Conservation (phyloP, 2,329 filamentous ascomycete genomes). For the Calonectria leucothoes region DNA sequence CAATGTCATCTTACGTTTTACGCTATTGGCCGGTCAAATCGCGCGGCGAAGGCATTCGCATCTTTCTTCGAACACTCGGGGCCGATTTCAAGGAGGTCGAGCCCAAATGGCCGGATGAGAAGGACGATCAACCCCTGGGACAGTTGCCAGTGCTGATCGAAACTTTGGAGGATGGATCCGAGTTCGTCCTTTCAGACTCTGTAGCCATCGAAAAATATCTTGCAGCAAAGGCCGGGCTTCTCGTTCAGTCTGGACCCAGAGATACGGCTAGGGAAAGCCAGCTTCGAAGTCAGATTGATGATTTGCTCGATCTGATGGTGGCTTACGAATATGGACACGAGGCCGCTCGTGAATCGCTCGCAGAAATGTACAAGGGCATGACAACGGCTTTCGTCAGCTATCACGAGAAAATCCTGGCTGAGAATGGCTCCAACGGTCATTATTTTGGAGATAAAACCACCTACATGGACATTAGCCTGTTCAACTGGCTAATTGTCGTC, state of each 20-base stretch:
- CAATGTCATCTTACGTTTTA: background rate
- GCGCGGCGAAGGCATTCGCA: background rate
- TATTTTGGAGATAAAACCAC: background rate
- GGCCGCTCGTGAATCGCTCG: background rate
- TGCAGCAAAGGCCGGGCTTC: background rate
- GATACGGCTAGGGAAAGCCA: background rate
- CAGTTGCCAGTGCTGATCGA: background rate
- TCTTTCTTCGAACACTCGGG: background rate
- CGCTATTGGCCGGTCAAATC: background rate
- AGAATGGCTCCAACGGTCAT: background rate
- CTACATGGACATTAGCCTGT: background rate
- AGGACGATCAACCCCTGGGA: background rate
- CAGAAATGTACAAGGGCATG: background rate
- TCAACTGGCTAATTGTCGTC: background rate
- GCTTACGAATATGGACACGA: background rate
- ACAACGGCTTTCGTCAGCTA: background rate
- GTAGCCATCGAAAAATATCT: background rate
- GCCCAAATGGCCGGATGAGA: background rate
- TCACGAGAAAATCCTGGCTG: background rate
- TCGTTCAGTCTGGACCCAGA: background rate
- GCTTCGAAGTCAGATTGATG: background rate
- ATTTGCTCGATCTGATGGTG: background rate
- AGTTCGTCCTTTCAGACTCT: background rate
- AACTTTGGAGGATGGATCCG: background rate
- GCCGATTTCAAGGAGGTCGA: background rate